Evolutionary conservation across 2,329 filamentous ascomycete genomes (phyloP), one percentile per base, ranked within the genome.

Genomic region (Aotearoamyces nothofagi): DNA sequence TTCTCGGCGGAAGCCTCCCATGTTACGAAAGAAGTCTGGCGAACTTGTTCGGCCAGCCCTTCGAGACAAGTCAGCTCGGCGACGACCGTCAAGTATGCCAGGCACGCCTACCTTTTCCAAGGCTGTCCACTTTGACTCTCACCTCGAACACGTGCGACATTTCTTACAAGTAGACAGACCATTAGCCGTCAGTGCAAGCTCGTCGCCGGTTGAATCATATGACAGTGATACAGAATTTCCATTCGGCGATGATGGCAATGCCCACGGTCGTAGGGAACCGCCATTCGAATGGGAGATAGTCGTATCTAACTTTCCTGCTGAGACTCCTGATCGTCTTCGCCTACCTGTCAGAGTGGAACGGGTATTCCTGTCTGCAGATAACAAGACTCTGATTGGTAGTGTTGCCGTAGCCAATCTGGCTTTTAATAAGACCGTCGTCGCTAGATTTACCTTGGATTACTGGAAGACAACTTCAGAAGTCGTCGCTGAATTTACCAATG

Each of bases 401-500:
- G 68, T 93, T 29, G 79, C 74, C 5, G 86, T 92, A 13, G 74
- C 78, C 49, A 98, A 98, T 53, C 55, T 96, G 24, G 72, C 84
- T 0, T 98, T 92, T 56, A 69, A 86, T 30, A 98, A 98, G 56
- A 54, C 64, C 5, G 82, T 98, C 30, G 73, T 78, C n/a, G 87
- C 83, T 51, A 74, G 90, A 28, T 98, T 98, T 53, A 98, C 90
- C 0, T 67, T 94, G 26, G 90, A 98, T 53, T 90, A 92, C 57
- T 98, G 90, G 90, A 93, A 92, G 64, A 98, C 90, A 0, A 92
- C 86, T 0, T 98, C 90, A 1, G 90, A 98, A 50, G 79, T 96
- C 2, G 66, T 67, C 20, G 87, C 82, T n/a, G 84, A 94, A 44
- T 98, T 71, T 57, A 77, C 75, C 50, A 70, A 80, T 36, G 80